Evolutionary conservation across 768 basidiomycete genomes (phyloP).

Genomic region (Boletus rufocinnamomeus): DNA sequence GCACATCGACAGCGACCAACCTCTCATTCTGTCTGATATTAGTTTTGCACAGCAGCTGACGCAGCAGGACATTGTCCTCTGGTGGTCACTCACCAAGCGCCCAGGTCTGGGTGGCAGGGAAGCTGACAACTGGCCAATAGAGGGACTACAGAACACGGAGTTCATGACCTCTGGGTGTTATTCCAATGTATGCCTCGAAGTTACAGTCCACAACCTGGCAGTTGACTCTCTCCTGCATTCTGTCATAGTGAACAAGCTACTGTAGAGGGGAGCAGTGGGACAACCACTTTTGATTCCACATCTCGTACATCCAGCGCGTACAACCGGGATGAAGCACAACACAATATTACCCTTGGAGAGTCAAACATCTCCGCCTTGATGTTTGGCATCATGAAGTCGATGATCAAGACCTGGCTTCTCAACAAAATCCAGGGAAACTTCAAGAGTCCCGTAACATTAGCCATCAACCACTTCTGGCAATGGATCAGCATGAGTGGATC

Average conservation of each 20-base stretch:
- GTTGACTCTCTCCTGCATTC: conserved; percentile 94
- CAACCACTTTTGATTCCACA: conserved; percentile 86
- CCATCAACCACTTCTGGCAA: too few species aligned
- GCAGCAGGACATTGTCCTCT: conserved; percentile 87
- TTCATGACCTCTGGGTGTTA: conserved; percentile 72
- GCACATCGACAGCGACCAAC: conserved; percentile 91
- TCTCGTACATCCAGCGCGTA: conserved; percentile 91
- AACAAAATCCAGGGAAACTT: too few species aligned
- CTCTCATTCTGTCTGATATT: too few species aligned
- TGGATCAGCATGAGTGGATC: too few species aligned
- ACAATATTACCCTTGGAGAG: conserved; percentile 31
- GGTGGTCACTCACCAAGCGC: conserved; percentile 90
- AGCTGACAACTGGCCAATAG: conserved; percentile 72
- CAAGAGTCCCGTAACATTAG: too few species aligned
- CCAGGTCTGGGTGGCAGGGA: conserved; percentile 95
- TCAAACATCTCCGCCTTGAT: conserved; percentile 45
- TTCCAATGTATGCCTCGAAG: conserved; percentile 79
- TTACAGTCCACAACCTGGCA: conserved; percentile 69
- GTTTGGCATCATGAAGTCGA: conserved; percentile 78
- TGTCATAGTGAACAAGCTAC: conserved; percentile 93
- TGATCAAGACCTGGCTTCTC: conserved; percentile 59
- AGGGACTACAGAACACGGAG: conserved; percentile 82
- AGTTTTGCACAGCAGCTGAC: too few species aligned
- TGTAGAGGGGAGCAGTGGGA: conserved; percentile 91
- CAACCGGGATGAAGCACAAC: conserved; percentile 51